phyloP scores from a whole-genome alignment of 2,329 filamentous ascomycete genomes.

The Alternaria alternata region DNA sequence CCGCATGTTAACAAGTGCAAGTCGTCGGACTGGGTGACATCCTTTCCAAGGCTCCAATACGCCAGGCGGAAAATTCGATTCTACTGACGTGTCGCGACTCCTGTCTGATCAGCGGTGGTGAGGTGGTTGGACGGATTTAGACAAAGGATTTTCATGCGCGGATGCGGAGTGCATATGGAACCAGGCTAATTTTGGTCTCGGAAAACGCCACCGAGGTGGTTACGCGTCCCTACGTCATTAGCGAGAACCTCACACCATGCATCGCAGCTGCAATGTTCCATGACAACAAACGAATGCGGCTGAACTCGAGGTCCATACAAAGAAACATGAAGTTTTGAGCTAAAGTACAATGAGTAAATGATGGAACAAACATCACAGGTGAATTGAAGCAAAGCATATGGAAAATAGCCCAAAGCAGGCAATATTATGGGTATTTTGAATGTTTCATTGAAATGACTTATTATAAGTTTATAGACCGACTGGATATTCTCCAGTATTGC shows the following conservation, averaged over 20 bases:
- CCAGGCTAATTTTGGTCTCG: conserved; percentile 4
- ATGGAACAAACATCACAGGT: background rate
- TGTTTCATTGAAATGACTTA: conserved; percentile 16
- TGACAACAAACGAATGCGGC: background rate
- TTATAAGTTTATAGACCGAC: conserved; percentile 10
- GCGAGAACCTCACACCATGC: conserved; percentile 5
- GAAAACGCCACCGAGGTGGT: conserved; percentile 1
- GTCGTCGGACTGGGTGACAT: background rate
- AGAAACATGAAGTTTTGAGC: background rate
- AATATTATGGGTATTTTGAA: background rate
- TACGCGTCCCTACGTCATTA: conserved; percentile 12
- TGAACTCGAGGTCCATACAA: background rate
- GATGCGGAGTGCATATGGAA: conserved; percentile 6
- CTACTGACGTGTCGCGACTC: background rate
- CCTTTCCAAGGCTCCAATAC: background rate
- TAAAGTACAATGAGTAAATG: background rate
- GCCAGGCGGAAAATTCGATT: background rate
- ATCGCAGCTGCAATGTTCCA: background rate
- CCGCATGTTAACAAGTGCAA: background rate
- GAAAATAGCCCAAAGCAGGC: background rate
- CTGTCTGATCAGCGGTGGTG: background rate
- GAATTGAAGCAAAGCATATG: background rate
- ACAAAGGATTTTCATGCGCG: background rate
- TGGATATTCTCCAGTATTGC: conserved; percentile 3
- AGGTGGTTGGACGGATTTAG: background rate